Conservation (phyloP, 2,329 filamentous ascomycete genomes). For the Fusarium gaditjirri region DNA sequence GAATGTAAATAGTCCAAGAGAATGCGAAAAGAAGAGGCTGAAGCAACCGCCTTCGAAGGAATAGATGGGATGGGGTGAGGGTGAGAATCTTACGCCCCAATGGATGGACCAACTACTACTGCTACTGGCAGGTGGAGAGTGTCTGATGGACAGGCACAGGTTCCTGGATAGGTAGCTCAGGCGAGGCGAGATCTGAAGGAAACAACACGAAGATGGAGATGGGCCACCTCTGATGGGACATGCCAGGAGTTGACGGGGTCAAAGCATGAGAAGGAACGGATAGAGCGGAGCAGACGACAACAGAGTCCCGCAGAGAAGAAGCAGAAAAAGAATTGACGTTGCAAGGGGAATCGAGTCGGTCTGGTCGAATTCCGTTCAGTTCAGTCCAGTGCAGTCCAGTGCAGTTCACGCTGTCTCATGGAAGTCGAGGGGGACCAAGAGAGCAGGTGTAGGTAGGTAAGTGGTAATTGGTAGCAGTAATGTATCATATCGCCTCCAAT, state of each 20-base stretch:
- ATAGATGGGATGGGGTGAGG: constrained; percentile 28
- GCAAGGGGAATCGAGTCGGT: constrained; percentile 15
- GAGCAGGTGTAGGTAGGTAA: neutral
- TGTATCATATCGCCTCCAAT: constrained; percentile 20
- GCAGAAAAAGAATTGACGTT: constrained; percentile 23
- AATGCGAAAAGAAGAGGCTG: constrained; percentile 12
- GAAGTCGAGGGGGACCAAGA: neutral
- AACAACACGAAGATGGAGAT: constrained; percentile 25
- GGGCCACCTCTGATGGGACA: constrained; percentile 35
- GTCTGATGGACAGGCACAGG: constrained; percentile 37
- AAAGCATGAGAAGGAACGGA: constrained; percentile 5
- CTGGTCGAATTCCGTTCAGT: constrained; percentile 13
- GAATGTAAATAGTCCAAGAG: constrained; percentile 42
- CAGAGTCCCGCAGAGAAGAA: neutral
- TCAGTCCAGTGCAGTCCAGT: neutral
- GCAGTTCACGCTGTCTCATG: constrained; percentile 16
- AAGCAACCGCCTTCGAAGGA: constrained; percentile 22
- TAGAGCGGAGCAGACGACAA: constrained; percentile 20
- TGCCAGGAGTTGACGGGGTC: constrained; percentile 23
- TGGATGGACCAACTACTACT: constrained; percentile 17
- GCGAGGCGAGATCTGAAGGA: constrained; percentile 33
- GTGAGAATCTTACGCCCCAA: constrained; percentile 41
- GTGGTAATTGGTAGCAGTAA: constrained; percentile 11
- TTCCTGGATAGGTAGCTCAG: constrained; percentile 31
- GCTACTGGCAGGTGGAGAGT: constrained; percentile 32